A percentile compares a stretch with the other conserved stretches of the same genome.
These are phyloP conservation scores for Calocybe gangraenosa DNA, from an alignment of 768 basidiomycete genomes.

Conservation along the genomic window DNA sequence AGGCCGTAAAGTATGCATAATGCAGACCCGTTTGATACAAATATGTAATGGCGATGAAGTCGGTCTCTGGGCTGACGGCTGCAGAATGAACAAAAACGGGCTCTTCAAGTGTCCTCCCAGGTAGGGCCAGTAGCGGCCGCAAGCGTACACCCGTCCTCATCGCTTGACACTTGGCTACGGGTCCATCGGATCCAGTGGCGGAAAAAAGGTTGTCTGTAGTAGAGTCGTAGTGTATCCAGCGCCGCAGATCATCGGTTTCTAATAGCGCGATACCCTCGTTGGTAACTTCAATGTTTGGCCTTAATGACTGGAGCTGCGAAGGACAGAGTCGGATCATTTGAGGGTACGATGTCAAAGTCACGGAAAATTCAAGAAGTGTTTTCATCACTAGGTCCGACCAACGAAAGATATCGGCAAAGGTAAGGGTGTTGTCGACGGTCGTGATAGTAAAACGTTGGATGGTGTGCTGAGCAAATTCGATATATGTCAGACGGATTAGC, in stretches of 20 bases:
- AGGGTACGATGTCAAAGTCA: too few relatives aligned
- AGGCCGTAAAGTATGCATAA: neutral
- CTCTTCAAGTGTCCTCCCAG: neutral
- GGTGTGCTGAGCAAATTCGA: too few relatives aligned
- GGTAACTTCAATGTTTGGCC: too few relatives aligned
- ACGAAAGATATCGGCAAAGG: too few relatives aligned
- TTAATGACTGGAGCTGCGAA: too few relatives aligned
- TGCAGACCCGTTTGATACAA: neutral
- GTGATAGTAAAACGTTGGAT: too few relatives aligned
- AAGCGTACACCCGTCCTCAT: neutral
- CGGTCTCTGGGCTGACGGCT: neutral
- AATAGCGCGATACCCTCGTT: neutral
- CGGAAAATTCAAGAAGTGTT: too few relatives aligned
- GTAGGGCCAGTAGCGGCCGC: neutral
- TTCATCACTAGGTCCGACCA: too few relatives aligned
- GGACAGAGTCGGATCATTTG: too few relatives aligned
- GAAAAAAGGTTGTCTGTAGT: neutral
- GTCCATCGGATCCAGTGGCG: neutral
- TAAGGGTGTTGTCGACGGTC: too few relatives aligned
- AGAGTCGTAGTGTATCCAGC: neutral
- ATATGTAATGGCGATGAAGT: neutral
- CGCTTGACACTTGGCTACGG: neutral
- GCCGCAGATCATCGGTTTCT: neutral
- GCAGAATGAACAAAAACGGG: neutral
- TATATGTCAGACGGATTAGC: too few relatives aligned